Conservation (phyloP, 345 rosid species). For the Microcos paniculata region DNA sequence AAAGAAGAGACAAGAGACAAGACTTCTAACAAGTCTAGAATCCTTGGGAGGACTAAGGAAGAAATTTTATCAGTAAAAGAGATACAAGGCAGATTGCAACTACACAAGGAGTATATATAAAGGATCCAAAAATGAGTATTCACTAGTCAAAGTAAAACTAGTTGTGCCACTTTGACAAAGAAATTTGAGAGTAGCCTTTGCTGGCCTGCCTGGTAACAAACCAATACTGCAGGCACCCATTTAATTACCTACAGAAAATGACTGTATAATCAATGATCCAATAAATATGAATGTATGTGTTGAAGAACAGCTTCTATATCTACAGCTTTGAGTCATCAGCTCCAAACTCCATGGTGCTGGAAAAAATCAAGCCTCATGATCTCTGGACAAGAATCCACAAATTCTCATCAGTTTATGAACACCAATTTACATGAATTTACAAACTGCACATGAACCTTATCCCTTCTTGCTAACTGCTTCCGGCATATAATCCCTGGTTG, state of each 20-base stretch:
- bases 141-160: no score
- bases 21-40: neutral
- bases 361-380: neutral
- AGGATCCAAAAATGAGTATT: no score
- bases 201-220: no score
- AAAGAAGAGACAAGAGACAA: neutral
- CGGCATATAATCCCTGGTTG: constrained; percentile 36
- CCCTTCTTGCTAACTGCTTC: constrained; percentile 29
- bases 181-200: no score
- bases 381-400: neutral
- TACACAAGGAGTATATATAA: neutral
- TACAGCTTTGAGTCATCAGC: constrained; percentile 8
- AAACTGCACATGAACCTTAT: neutral
- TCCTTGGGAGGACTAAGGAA: neutral
- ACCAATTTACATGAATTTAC: constrained; percentile 18
- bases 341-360: neutral
- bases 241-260: neutral
- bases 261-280: constrained; percentile 8
- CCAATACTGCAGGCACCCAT: no score
- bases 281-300: constrained; percentile 10
- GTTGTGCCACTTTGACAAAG: no score
- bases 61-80: neutral
- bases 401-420: constrained; percentile 9
- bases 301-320: constrained; percentile 4
- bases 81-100: neutral